Evolutionary conservation across 495 filamentous ascomycete genomes (phyloP).

Genomic region (Lasiosphaeria miniovina): DNA sequence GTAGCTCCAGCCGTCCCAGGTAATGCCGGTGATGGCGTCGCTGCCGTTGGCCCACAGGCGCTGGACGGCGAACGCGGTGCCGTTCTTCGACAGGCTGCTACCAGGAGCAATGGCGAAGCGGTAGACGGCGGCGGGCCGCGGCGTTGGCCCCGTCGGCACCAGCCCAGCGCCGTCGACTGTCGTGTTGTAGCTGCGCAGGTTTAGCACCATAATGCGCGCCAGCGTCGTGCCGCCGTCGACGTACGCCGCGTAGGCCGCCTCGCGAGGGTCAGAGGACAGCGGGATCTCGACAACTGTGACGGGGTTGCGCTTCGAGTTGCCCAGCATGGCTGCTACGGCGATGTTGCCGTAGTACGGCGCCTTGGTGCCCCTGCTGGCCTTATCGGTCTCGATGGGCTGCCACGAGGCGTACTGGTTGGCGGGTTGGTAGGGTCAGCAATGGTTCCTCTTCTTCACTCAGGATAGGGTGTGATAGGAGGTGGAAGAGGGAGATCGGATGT

Average conservation of each 20-base stretch:
- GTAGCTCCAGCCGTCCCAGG: constrained; percentile 63
- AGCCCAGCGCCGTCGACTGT: constrained; percentile 43
- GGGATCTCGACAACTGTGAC: constrained; percentile 44
- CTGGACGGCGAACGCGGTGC: constrained; percentile 34
- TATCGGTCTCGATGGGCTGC: constrained; percentile 57
- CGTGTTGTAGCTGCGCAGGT: constrained; percentile 60
- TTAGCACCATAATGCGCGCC: constrained; percentile 53
- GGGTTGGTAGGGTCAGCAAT: neutral
- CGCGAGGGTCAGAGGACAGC: constrained; percentile 40
- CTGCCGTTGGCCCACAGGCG: constrained; percentile 60
- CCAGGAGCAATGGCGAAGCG: constrained; percentile 31
- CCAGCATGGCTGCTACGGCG: constrained; percentile 56
- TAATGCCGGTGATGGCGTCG: constrained; percentile 59
- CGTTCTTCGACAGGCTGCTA: too few relatives aligned
- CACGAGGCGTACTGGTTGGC: constrained; percentile 35
- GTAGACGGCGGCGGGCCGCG: constrained; percentile 35
- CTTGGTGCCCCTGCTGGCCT: constrained; percentile 57
- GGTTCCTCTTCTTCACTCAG: too few relatives aligned
- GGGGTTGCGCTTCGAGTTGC: constrained; percentile 29
- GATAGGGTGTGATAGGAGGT: neutral
- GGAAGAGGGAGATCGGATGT: neutral
- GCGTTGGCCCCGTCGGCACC: constrained; percentile 13
- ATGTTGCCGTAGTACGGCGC: constrained; percentile 66
- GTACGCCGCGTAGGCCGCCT: constrained; percentile 61
- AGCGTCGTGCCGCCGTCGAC: constrained; percentile 35